Evolutionary conservation across 345 rosid genomes (phyloP), one percentile per base, ranked within the genome.

Genomic region (Rubroshorea leprosula): DNA sequence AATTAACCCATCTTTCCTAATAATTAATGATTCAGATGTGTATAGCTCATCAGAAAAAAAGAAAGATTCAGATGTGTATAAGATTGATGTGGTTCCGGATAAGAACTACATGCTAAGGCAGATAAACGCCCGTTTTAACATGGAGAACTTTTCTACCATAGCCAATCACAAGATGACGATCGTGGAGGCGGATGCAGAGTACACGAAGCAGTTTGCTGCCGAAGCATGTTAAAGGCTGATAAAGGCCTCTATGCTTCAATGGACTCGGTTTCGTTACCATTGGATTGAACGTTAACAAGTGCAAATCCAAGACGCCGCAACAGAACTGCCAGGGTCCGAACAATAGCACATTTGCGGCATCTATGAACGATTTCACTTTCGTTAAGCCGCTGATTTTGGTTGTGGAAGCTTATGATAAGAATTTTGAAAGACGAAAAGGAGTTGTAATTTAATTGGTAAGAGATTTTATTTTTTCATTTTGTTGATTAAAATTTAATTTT

Each of bases 171-270:
- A 51, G 35, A 41, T 90, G 61, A 84, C 81, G 26, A 72, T 90
- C 14, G 90, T 90, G 29, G 97, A 90, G 76, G 90, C 82, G 6
- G 95, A 90, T 71, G 90, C 83, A 11, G 88, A 80, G 57, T 90
- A 87, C 85, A 83, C 89, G 11, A 83, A 90, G 71, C 86, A 87
- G 19, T 87, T 78, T 68, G 47, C 74, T 41, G 81, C 89, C 1
- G 80, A 77, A 92, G 80, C 48, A 47, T 64, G n/a, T n/a, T n/a
- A n/a, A n/a, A n/a, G n/a, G n/a, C n/a, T n/a, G n/a, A n/a, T n/a
- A n/a, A n/a, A n/a, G n/a, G n/a, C n/a, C n/a, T n/a, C n/a, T n/a
- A n/a, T n/a, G n/a, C n/a, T n/a, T n/a, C n/a, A n/a, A n/a, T n/a
- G n/a, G 31, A 84, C 51, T 44, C 81, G 83, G 25, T 83, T 84